Conservation (phyloP, 352 stramenopile genomes). For the Globisporangium abappressorium region DNA sequence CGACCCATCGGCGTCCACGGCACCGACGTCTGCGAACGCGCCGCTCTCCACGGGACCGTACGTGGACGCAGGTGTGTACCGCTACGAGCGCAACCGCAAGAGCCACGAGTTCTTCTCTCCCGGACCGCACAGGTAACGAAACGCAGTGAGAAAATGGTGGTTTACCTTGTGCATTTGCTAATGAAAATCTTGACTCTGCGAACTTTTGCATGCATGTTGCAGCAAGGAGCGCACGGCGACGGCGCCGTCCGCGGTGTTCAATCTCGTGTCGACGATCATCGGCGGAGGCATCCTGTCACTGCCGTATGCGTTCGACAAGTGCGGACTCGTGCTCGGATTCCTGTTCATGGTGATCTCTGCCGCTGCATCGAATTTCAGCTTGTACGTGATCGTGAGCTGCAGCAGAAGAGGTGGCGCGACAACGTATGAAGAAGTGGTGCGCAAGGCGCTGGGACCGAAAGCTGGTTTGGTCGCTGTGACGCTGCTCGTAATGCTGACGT, state of each 20-base stretch:
- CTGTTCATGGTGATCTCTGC: conserved; percentile 79
- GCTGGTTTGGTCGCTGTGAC: conserved; percentile 69
- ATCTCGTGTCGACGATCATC: conserved; percentile 88
- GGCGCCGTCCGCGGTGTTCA: conserved; percentile 76
- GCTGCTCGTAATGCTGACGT: conserved; percentile 91
- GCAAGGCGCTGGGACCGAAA: conserved; percentile 62
- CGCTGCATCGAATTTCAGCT: conserved; percentile 75
- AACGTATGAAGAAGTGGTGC: conserved; percentile 87
- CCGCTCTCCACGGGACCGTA: conserved; percentile 23
- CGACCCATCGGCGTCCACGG: conserved; percentile 2
- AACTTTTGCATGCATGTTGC: background rate
- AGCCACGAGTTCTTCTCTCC: conserved; percentile 82
- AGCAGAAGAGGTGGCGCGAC: conserved; percentile 76
- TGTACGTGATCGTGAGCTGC: conserved; percentile 88
- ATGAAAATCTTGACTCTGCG: background rate
- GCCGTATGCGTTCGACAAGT: conserved; percentile 87
- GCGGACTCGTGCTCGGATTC: conserved; percentile 71
- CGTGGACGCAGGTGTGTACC: conserved; percentile 66
- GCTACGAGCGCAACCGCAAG: conserved; percentile 64
- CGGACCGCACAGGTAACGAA: conserved; percentile 43
- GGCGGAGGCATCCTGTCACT: conserved; percentile 83
- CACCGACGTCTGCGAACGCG: conserved; percentile 6
- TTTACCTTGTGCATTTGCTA: background rate
- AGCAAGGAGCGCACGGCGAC: conserved; percentile 59
- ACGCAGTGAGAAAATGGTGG: background rate